Evolutionary conservation across 1,284 basidiomycete species (phyloP).

Genomic region (Ustilago tritici): DNA sequence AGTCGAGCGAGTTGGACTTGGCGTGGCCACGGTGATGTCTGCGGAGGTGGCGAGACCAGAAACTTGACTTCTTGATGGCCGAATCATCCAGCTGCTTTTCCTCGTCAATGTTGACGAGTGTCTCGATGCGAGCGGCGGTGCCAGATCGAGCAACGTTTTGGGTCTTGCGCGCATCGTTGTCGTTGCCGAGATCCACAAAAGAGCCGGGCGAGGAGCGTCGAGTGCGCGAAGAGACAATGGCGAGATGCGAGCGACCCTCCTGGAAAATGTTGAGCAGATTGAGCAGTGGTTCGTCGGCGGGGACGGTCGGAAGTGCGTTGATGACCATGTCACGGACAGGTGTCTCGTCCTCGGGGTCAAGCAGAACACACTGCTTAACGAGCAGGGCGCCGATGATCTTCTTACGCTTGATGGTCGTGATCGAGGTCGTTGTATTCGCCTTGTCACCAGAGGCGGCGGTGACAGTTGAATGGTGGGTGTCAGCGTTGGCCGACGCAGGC

Average conservation of each 20-base stretch:
- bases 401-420: constrained; percentile 71
- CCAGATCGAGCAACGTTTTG: constrained; percentile 26
- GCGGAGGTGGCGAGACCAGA: constrained; percentile 73
- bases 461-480: constrained; percentile 70
- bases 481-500: constrained; percentile 49
- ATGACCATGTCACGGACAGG: constrained; percentile 67
- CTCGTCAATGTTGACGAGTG: constrained; percentile 58
- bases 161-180: constrained; percentile 36
- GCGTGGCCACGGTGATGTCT: constrained; percentile 79
- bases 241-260: constrained; percentile 90
- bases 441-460: constrained; percentile 65
- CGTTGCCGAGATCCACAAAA: constrained; percentile 56
- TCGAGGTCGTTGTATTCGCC: constrained; percentile 1
- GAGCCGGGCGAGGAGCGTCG: constrained; percentile 60
- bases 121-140: constrained; percentile 46
- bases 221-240: constrained; percentile 76
- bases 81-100: constrained; percentile 55
- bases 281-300: constrained; percentile 85
- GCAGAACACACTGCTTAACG: constrained; percentile 86
- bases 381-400: constrained; percentile 84
- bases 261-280: constrained; percentile 90
- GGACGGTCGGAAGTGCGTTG: constrained; percentile 86
- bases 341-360: constrained; percentile 80
- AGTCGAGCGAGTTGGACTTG: constrained; percentile 33
- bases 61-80: constrained; percentile 69